Conservation (phyloP, 2,329 filamentous ascomycete genomes). For the Verruconis gallopava region DNA sequence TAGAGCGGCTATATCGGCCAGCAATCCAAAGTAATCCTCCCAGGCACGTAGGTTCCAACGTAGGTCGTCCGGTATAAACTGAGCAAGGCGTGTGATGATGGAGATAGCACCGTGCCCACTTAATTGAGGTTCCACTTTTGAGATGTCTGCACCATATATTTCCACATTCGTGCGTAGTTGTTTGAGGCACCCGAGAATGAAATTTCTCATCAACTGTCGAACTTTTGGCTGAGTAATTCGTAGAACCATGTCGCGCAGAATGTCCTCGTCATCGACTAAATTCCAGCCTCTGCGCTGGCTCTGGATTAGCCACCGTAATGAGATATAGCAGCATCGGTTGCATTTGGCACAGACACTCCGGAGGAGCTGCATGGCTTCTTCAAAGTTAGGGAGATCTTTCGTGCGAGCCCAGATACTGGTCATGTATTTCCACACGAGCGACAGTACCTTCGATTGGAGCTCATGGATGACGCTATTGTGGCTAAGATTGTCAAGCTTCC, state of each 20-base stretch:
- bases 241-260: constrained; percentile 5
- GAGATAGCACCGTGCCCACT: neutral
- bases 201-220: constrained; percentile 5
- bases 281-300: constrained; percentile 2
- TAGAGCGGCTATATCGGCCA: constrained; percentile 7
- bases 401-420: constrained; percentile 6
- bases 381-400: constrained; percentile 7
- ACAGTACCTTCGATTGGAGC: neutral
- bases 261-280: neutral
- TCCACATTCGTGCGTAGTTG: neutral
- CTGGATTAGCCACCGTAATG: constrained; percentile 3
- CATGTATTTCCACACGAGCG: constrained; percentile 1
- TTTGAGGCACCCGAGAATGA: constrained; percentile 1
- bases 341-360: neutral
- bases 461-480: neutral
- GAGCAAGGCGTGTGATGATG: constrained; percentile 4
- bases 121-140: neutral
- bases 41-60: constrained; percentile 6
- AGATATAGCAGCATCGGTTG: neutral
- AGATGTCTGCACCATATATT: constrained; percentile 8
- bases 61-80: constrained; percentile 7
- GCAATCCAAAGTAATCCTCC: constrained; percentile 10
- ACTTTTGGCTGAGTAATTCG: constrained; percentile 3
- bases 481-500: neutral
- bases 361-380: neutral